Percentiles rank a stretch among this genome's conserved stretches.
phyloP scores from a whole-genome alignment of 805 yeast species.

The Candida dajiaensis region DNA sequence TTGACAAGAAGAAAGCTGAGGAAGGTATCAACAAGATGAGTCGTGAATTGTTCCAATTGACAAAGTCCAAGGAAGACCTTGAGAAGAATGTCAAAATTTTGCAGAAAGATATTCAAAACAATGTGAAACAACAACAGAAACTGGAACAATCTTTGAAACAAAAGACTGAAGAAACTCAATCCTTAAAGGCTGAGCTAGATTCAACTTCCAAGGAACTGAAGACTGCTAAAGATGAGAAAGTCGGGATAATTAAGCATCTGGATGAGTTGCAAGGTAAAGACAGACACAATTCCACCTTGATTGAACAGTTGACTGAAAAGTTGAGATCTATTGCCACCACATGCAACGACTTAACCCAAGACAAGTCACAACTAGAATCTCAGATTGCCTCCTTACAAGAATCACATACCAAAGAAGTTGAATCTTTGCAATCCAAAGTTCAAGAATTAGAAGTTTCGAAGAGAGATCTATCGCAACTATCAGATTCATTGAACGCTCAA shows the following conservation, averaged over 20 bases:
- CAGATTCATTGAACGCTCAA: slow-evolving; percentile 9
- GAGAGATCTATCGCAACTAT: slow-evolving; percentile 3
- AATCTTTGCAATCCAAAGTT: slow-evolving; percentile 9
- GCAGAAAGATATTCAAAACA: slow-evolving; percentile 26
- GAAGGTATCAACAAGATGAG: slow-evolving; percentile 89
- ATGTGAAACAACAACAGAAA: slow-evolving; percentile 19
- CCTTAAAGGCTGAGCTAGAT: slow-evolving; percentile 10
- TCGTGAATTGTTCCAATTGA: slow-evolving; percentile 65
- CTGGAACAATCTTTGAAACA: slow-evolving; percentile 14
- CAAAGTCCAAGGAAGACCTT: slow-evolving; percentile 49
- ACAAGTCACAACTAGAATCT: slow-evolving; percentile 18
- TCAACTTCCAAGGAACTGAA: slow-evolving; percentile 2
- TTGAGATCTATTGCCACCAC: slow-evolving; percentile 35
- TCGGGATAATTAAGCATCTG: slow-evolving; percentile 19
- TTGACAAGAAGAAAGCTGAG: slow-evolving; percentile 60
- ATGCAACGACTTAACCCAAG: slow-evolving; percentile 23
- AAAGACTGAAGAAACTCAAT: slow-evolving; percentile 10
- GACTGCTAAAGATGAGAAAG: not conserved
- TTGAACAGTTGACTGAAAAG: slow-evolving; percentile 40
- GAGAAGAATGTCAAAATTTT: slow-evolving; percentile 37
- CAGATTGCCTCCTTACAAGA: slow-evolving; percentile 8
- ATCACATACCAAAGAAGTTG: slow-evolving; percentile 11
- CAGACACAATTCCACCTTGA: slow-evolving; percentile 28
- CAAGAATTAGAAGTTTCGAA: slow-evolving; percentile 9
- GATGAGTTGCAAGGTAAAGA: slow-evolving; percentile 22